Base-by-base conservation (phyloP, 176 grass and related monocot species). In the Triticum monococcum region DNA sequence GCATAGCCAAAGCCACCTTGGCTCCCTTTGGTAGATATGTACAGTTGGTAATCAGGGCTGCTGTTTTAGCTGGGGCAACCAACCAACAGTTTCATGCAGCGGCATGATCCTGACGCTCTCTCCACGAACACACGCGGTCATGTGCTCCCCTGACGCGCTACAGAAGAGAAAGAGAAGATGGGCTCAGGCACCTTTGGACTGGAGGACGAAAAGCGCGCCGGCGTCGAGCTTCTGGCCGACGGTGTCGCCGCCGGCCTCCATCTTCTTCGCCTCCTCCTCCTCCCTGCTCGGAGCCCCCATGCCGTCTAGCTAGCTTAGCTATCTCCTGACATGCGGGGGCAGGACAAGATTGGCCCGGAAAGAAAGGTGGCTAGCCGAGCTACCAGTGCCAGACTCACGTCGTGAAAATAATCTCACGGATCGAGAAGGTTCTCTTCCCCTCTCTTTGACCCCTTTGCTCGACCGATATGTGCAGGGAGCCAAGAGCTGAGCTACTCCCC, bases 151-250 rank as follows among this genome's bases (percentile, higher is more conserved):
- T 65, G 83, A 48, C 65, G 26, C n/a, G 43, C 68, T 54, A 1
- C 36, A 13, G 52, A 22, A 32, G 20, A 66, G 64, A 70, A 37
- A 66, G 13, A 82, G 13, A 3, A 25, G 40, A 14, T 13, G 50
- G 23, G 12, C 2, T 0, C 0, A 26, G 9, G 45, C 35, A 93
- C 95, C 95, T 93, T 95, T 95, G 72, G 95, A 98, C 56, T 95
- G 85, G 33, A 98, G 95, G 60, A 98, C 95, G 77, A 98, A 98
- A 35, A 93, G 89, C 48, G 95, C 95, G 71, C 95, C 95, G 66
- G 95, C 95, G 85, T 98, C 95, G 43, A 95, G 88, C 82, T 93
- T 91, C 83, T 85, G 81, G 10, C 87, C 83, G 28, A 72, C 72
- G 69, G 61, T 86, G 81, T 82, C 81, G 59, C 10, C 78, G 57